Evolutionary conservation across 2,329 filamentous ascomycete genomes (phyloP), one percentile per base, ranked within the genome.

Genomic region (Coniochaeta prunicola): DNA sequence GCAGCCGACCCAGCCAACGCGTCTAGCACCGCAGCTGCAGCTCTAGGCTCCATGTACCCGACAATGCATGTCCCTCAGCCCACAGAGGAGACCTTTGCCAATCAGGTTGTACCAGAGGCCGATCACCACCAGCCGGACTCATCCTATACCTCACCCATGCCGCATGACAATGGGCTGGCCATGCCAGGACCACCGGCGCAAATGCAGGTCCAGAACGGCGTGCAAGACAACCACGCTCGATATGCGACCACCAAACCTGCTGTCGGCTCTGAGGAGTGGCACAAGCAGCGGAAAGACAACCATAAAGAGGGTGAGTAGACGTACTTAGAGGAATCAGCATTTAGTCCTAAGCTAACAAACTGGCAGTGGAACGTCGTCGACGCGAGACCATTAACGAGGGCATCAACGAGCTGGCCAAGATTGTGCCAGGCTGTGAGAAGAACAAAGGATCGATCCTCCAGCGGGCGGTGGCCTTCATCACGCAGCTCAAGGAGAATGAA

Each of bases 371-470:
- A 76, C 91, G 94, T 61, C 91, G 94, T 60, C 91, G 94, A 50
- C 90, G 94, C 63, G 94, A 99, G 75, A 97, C 94, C 0, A 99
- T 99, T 72, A 99, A 99, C 65, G 94, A 99, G 75, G 94, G 94
- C 56, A 99, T 99, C 67, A 97, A 97, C 69, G 94, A 97, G 74
- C 84, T 99, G 31, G 91, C 93, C 65, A 97, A 97, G 77, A 96
- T 99, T 64, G 94, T 99, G 0, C 94, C 94, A 0, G 92, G 92
- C 15, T 97, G 93, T 68, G 94, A 99, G 75, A 99, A 97, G 81
- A 97, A 99, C 79, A 99, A 99, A 76, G 94, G 94, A 0, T 96
- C 92, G 2, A 97, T 99, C 64, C 79, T 99, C 38, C 90, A 96
- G 70, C 90, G 93, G 34, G 92, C 94, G 0, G 93, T 97, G 10